These are phyloP conservation scores for Coemansia sp. DNA, from an alignment of 192 early-diverging fungal species.

Conservation along the genomic window DNA sequence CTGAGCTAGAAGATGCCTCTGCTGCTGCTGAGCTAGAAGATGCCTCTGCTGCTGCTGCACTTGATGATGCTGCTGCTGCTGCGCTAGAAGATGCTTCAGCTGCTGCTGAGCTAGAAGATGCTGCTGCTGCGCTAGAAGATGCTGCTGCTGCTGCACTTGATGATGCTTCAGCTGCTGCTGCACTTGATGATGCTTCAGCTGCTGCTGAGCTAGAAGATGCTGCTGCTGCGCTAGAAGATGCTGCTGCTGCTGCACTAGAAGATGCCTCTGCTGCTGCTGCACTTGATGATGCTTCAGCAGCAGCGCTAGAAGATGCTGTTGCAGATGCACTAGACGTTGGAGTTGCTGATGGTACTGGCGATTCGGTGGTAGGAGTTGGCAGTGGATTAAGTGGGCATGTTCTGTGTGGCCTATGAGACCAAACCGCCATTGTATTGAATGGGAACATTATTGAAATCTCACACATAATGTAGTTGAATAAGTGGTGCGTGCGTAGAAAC, in stretches of 20 bases:
- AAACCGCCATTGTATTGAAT: constrained; percentile 3
- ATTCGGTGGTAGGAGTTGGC: neutral
- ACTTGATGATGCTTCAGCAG: no score
- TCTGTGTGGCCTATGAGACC: neutral
- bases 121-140: no score
- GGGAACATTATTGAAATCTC: constrained; percentile 7
- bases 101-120: no score
- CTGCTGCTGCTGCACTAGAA: no score
- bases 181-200: no score
- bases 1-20: neutral
- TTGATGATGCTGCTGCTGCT: neutral
- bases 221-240: no score
- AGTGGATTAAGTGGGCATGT: neutral
- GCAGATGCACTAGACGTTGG: neutral
- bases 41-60: neutral
- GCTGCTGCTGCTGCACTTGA: no score
- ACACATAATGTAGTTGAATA: constrained; percentile 29
- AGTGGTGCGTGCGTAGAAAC: constrained; percentile 7
- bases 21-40: neutral
- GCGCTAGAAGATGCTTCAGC: no score
- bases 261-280: no score
- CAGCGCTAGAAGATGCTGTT: neutral
- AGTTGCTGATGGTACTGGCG: neutral
- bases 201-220: no score
- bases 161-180: no score